Percentiles rank a stretch among this genome's conserved stretches.
These are phyloP conservation scores for Excoecaria cochinchinensis DNA, from an alignment of 345 rosid genomes.

Conservation along the genomic window DNA sequence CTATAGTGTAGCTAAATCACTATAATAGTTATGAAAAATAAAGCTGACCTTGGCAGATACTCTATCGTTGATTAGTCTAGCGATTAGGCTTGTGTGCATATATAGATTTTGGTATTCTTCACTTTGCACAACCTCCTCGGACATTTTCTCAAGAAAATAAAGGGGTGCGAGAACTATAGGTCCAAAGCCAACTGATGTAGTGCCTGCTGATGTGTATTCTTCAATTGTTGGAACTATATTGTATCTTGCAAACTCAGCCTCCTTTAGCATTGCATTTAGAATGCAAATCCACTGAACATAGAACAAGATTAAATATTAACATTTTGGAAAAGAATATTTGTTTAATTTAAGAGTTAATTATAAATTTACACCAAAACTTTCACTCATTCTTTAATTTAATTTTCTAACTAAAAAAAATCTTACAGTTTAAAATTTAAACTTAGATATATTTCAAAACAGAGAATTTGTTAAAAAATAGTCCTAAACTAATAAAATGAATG, in stretches of 20 bases:
- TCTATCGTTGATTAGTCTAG: conserved; percentile 15
- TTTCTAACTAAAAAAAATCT: too few relatives aligned
- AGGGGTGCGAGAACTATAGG: conserved; percentile 9
- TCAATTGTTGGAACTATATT: conserved; percentile 6
- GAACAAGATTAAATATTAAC: not conserved
- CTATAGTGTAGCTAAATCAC: too few relatives aligned
- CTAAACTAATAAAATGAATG: too few relatives aligned
- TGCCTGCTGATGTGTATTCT: not conserved
- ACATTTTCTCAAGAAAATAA: conserved; percentile 1
- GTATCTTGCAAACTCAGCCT: not conserved
- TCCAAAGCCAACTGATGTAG: conserved; percentile 4
- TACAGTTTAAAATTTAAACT: too few relatives aligned
- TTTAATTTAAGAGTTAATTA: too few relatives aligned
- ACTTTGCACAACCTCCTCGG: conserved; percentile 10
- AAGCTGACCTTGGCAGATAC: conserved; percentile 3
- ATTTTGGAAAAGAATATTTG: too few relatives aligned
- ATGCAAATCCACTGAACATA: conserved; percentile 5
- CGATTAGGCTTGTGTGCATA: conserved; percentile 10
- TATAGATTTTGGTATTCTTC: conserved; percentile 12
- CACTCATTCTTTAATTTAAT: too few relatives aligned
- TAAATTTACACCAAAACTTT: too few relatives aligned
- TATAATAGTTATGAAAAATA: too few relatives aligned
- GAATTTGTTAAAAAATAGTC: too few relatives aligned
- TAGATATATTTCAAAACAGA: too few relatives aligned
- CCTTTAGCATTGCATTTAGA: conserved; percentile 8